Evolutionary conservation across 2,329 filamentous ascomycete genomes (phyloP).

Genomic region (Pseudogymnoascus sp.): DNA sequence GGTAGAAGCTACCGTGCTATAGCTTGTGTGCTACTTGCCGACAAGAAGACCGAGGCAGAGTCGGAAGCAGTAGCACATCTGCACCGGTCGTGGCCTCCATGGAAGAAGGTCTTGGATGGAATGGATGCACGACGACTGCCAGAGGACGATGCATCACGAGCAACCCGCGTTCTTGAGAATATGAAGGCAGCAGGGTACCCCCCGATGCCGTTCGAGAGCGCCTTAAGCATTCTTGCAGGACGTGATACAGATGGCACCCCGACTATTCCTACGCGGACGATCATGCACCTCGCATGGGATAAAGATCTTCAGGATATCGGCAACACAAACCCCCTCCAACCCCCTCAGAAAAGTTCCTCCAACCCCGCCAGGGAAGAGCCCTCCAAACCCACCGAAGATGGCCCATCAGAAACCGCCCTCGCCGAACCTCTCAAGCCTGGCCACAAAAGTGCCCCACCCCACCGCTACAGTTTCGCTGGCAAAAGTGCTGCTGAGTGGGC

Average conservation of each 20-base stretch:
- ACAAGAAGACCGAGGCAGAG: conserved; percentile 45
- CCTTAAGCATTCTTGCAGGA: conserved; percentile 46
- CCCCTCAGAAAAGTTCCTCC: background rate
- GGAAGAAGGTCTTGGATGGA: conserved; percentile 47
- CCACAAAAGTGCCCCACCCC: background rate
- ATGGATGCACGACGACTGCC: conserved; percentile 46
- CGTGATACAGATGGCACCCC: conserved; percentile 42
- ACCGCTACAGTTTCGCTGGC: background rate
- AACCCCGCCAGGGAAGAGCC: background rate
- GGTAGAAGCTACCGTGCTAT: conserved; percentile 46
- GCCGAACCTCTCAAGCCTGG: background rate
- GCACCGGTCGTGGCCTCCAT: conserved; percentile 51
- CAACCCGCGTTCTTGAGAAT: conserved; percentile 43
- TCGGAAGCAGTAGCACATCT: conserved; percentile 40
- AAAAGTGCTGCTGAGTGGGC: conserved; percentile 37
- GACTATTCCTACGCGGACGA: conserved; percentile 46
- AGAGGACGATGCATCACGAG: conserved; percentile 46
- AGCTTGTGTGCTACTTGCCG: conserved; percentile 42
- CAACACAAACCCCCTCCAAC: background rate
- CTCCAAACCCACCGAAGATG: background rate
- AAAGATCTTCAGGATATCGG: background rate
- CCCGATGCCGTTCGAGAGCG: conserved; percentile 37
- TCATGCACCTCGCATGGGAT: conserved; percentile 17
- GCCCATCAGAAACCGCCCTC: background rate
- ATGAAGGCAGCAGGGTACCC: conserved; percentile 49